A percentile compares a stretch with the other conserved stretches of the same genome.
These are phyloP conservation scores for Pseudozyma sp. DNA, from an alignment of 1,284 basidiomycete species.

Conservation along the genomic window DNA sequence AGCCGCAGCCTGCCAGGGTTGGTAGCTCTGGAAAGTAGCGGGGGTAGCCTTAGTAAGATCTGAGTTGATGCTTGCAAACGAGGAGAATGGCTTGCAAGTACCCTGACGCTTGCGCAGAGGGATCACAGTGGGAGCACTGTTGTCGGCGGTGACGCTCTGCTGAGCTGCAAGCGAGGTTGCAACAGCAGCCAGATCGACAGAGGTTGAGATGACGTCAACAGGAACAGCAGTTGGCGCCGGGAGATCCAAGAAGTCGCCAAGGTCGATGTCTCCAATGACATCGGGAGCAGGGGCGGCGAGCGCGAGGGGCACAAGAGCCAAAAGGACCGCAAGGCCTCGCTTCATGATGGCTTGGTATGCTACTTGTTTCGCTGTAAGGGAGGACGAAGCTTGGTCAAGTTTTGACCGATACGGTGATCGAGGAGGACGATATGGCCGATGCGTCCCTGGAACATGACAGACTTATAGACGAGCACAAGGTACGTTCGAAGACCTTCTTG, in stretches of 20 bases:
- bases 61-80: neutral
- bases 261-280: slow-evolving; percentile 1
- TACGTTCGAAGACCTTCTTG: no score
- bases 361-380: no score
- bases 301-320: neutral
- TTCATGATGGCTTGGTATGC: neutral
- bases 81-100: neutral
- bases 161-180: neutral
- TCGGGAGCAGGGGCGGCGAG: neutral
- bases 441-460: no score
- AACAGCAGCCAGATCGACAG: neutral
- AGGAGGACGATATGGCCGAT: no score
- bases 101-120: neutral
- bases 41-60: no score
- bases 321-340: neutral
- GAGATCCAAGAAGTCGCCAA: neutral
- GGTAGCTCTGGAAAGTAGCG: neutral
- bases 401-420: no score
- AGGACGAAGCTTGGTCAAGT: no score
- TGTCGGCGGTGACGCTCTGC: neutral
- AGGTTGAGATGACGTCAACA: neutral
- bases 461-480: no score
- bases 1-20: neutral
- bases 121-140: neutral
- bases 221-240: neutral